Base-by-base conservation (phyloP, 345 rosid species). In the Ceriops zippeliana region DNA sequence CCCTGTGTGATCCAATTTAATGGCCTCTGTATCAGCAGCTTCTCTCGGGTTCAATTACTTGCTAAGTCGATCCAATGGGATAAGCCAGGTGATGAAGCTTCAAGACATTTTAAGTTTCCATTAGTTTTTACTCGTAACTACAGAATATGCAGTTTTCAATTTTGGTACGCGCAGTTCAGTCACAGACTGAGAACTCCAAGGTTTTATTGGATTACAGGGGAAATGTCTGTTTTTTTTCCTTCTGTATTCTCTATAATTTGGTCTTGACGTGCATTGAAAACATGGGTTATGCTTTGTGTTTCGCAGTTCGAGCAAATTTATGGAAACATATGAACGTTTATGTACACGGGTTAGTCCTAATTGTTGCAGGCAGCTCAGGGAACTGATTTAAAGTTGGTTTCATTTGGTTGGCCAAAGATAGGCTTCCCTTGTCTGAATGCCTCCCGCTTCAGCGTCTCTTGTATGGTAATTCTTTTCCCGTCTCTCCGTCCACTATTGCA, bases 321-420 rank as follows among this genome's bases (percentile, higher is more conserved):
- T 3, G 49, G 17, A 42, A 42, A 13, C 49, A 42, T 15, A 42
- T 42, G 49, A 13, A 42, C 17, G 4, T 42, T 42, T 42, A 13
- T 42, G 0, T 42, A 6, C 34, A 16, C 31, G 52, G 58, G 32
- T 65, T 35, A 31, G 52, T 34, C 16, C 13, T 61, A 60, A 13
- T 38, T 59, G 66, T 24, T 62, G 71, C 76, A 80, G 85, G 60
- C 15, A 28, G 21, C 68, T 24, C 58, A 20, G 32, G 69, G 52
- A 35, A 38, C 53, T 60, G 57, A 60, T 67, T 62, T 70, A 58
- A 83, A 79, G 65, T 26, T 71, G 71, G 74, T 62, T 62, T 52
- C 83, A 21, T 30, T 58, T 3, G 70, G 74, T n/a, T 78, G 80
- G 84, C 27, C 63, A 5, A 78, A 71, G 59, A 72, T 1, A 6